These are phyloP conservation scores for Cyberlindnera samutprakarnensis DNA, from an alignment of 805 yeast species.

Conservation along the genomic window DNA sequence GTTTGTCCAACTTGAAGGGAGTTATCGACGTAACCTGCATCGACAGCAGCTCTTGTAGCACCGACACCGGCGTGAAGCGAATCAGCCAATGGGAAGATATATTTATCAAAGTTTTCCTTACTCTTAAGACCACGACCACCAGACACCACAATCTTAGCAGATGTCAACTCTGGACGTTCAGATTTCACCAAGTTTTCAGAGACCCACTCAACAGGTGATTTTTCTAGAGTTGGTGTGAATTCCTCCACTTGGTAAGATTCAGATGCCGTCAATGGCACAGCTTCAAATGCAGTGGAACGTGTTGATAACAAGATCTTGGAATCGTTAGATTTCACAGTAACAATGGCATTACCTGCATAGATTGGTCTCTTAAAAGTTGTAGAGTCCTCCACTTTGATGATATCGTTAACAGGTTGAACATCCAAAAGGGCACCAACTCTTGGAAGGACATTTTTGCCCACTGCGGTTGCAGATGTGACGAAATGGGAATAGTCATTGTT, in stretches of 20 bases:
- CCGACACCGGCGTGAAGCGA: constrained; percentile 95
- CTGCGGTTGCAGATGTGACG: constrained; percentile 74
- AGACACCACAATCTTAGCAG: constrained; percentile 75
- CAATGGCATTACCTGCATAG: constrained; percentile 90
- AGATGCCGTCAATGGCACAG: constrained; percentile 30
- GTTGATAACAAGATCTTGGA: constrained; percentile 62
- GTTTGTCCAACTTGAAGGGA: constrained; percentile 97
- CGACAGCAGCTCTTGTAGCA: constrained; percentile 98
- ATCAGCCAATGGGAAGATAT: constrained; percentile 79
- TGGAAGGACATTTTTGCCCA: constrained; percentile 83
- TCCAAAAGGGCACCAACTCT: constrained; percentile 81
- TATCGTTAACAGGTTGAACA: constrained; percentile 82
- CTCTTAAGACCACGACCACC: constrained; percentile 94
- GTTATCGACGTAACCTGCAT: constrained; percentile 91
- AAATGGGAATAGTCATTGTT: constrained; percentile 55
- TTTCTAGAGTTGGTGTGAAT: constrained; percentile 28
- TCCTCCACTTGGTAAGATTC: constrained; percentile 39
- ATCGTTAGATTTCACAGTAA: constrained; percentile 72
- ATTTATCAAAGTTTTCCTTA: constrained; percentile 75
- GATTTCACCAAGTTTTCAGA: constrained; percentile 67
- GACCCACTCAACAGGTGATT: constrained; percentile 51
- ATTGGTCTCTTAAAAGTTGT: constrained; percentile 87
- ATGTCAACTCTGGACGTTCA: constrained; percentile 85
- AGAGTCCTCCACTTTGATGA: constrained; percentile 55
- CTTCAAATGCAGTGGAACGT: constrained; percentile 75